Evolutionary conservation across 371 early-diverging fungal species (phyloP).

Genomic region (Rhizopus sp.): DNA sequence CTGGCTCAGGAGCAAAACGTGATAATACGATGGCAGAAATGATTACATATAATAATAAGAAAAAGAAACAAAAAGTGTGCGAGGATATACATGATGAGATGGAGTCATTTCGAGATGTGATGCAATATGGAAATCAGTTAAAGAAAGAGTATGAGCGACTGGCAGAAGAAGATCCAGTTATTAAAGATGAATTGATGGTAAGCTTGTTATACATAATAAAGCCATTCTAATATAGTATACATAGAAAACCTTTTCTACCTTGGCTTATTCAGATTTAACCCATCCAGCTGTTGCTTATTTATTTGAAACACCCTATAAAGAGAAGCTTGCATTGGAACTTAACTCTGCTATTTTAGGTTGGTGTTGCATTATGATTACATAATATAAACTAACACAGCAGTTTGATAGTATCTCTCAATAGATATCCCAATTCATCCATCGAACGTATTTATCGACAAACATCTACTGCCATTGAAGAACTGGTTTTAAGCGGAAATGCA

Average conservation of each 20-base stretch:
- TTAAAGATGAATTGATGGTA: constrained; percentile 1
- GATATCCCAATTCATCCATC: constrained; percentile 20
- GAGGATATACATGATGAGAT: background rate
- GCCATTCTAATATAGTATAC: background rate
- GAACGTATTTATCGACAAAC: constrained; percentile 23
- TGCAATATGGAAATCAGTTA: constrained; percentile 70
- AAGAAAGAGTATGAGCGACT: constrained; percentile 57
- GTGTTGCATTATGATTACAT: background rate
- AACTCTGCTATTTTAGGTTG: constrained; percentile 74
- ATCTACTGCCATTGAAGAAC: constrained; percentile 20
- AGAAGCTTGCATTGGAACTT: constrained; percentile 68
- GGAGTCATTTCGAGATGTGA: constrained; percentile 25
- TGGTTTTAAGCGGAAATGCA: constrained; percentile 25
- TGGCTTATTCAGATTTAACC: constrained; percentile 74
- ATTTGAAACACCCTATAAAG: constrained; percentile 53
- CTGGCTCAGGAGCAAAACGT: background rate
- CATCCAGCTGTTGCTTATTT: constrained; percentile 57
- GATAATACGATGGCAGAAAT: background rate
- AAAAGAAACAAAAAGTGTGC: background rate
- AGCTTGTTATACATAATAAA: background rate
- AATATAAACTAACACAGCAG: background rate
- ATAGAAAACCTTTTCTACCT: constrained; percentile 48
- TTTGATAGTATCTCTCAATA: constrained; percentile 17
- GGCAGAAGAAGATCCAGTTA: constrained; percentile 26
- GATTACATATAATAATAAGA: background rate